A percentile compares a stretch with the other conserved stretches of the same genome.
Conservation (phyloP, 2,329 filamentous ascomycete genomes). For the Alternaria rosae region DNA sequence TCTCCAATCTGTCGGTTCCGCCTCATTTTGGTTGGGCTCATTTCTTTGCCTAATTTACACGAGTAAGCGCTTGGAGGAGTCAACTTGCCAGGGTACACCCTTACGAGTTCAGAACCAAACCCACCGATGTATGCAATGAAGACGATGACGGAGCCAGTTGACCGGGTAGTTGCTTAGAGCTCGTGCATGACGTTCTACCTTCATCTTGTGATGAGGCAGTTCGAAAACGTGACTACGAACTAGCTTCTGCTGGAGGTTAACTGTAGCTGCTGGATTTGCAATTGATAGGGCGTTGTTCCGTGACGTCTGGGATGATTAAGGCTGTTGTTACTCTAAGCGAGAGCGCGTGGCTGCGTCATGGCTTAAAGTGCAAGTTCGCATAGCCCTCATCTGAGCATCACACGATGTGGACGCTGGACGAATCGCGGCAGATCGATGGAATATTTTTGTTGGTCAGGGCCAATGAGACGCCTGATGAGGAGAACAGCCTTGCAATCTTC, state of each 20-base stretch:
- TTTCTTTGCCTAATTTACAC: conserved; percentile 17
- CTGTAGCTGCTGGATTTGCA: neutral
- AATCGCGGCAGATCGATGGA: conserved; percentile 31
- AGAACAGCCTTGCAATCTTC: conserved; percentile 10
- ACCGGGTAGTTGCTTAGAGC: neutral
- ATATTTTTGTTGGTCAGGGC: conserved; percentile 13
- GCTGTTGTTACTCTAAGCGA: conserved; percentile 16
- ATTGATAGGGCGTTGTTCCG: neutral
- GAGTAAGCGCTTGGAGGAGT: conserved; percentile 11
- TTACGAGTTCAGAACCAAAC: neutral
- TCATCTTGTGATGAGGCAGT: neutral
- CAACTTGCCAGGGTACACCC: conserved; percentile 5
- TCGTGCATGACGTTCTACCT: neutral
- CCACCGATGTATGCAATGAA: conserved; percentile 1
- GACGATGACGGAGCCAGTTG: neutral
- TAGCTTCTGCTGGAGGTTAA: neutral
- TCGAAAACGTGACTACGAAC: neutral
- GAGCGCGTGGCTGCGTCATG: conserved; percentile 24
- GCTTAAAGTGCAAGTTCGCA: conserved; percentile 12
- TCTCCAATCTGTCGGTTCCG: conserved; percentile 7
- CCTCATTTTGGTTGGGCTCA: conserved; percentile 14
- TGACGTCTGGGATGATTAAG: conserved; percentile 27
- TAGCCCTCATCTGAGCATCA: conserved; percentile 7
- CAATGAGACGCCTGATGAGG: conserved; percentile 21
- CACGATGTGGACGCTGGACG: conserved; percentile 9